phyloP scores from a whole-genome alignment of 371 early-diverging fungal genomes.

The Batrachochytrium dendrobatidis region DNA sequence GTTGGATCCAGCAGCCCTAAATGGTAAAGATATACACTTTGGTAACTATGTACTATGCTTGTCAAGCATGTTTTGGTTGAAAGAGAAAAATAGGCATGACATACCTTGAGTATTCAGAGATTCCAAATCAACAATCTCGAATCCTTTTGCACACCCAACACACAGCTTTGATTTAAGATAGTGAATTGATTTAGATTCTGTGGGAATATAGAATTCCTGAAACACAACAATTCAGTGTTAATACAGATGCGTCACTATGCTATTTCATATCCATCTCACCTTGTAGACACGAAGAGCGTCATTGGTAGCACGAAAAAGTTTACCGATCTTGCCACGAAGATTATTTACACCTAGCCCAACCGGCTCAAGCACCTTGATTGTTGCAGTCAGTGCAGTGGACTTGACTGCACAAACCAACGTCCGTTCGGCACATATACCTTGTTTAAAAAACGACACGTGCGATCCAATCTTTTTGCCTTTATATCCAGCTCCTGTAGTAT shows the following conservation, averaged over 20 bases:
- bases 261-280: constrained; percentile 26
- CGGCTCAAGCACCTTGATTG: constrained; percentile 68
- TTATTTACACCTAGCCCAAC: constrained; percentile 42
- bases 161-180: constrained; percentile 73
- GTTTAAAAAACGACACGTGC: constrained; percentile 76
- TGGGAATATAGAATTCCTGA: constrained; percentile 88
- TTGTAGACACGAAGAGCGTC: constrained; percentile 56
- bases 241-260: constrained; percentile 1
- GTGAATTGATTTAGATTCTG: constrained; percentile 70
- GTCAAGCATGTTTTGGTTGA: neutral
- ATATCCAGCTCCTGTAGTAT: constrained; percentile 5
- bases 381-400: constrained; percentile 55
- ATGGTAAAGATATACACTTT: neutral
- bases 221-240: neutral
- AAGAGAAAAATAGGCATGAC: neutral
- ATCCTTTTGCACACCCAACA: constrained; percentile 82
- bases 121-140: constrained; percentile 84
- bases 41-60: neutral
- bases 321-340: constrained; percentile 25
- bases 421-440: constrained; percentile 62
- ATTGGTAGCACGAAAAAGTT: constrained; percentile 16
- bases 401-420: constrained; percentile 72
- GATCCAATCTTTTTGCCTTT: constrained; percentile 63
- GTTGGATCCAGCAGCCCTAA: constrained; percentile 63
- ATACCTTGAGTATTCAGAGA: constrained; percentile 64